These are phyloP conservation scores for Poa pratensis DNA, from an alignment of 176 grass and related monocot genomes.

Conservation along the genomic window DNA sequence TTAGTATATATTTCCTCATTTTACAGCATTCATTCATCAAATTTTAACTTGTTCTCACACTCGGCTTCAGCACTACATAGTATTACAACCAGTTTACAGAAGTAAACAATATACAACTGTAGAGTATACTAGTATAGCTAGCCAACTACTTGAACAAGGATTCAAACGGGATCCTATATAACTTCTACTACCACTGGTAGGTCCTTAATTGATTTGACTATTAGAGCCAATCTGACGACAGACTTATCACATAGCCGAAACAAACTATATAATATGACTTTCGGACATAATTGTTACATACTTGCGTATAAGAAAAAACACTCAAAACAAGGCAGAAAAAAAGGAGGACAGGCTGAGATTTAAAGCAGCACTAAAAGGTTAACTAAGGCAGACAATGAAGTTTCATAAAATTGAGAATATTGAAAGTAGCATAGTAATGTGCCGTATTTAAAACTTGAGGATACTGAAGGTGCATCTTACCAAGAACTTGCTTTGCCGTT, in stretches of 20 bases:
- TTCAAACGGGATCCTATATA: conserved; percentile 1
- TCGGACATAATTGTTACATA: not conserved
- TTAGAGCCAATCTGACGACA: not conserved
- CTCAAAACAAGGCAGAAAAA: not conserved
- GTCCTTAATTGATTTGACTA: not conserved
- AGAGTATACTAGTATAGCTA: not conserved
- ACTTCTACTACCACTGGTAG: not conserved
- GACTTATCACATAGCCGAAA: not conserved
- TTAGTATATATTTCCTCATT: not conserved
- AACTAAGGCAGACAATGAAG: not conserved
- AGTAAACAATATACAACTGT: not conserved
- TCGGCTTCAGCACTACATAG: not conserved
- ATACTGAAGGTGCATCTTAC: conserved; percentile 52
- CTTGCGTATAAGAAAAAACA: not conserved
- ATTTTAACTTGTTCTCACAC: not conserved
- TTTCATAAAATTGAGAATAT: not conserved
- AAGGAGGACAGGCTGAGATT: not conserved
- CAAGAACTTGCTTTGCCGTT: conserved; percentile 97
- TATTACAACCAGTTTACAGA: not conserved
- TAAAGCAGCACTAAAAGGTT: not conserved
- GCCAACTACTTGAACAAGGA: conserved; percentile 2
- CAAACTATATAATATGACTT: not conserved
- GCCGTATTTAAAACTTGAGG: not conserved
- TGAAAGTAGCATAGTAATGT: conserved; percentile 19
- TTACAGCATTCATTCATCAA: not conserved